phyloP scores from a whole-genome alignment of 768 basidiomycete species.

The Pleurotus pulmonarius region DNA sequence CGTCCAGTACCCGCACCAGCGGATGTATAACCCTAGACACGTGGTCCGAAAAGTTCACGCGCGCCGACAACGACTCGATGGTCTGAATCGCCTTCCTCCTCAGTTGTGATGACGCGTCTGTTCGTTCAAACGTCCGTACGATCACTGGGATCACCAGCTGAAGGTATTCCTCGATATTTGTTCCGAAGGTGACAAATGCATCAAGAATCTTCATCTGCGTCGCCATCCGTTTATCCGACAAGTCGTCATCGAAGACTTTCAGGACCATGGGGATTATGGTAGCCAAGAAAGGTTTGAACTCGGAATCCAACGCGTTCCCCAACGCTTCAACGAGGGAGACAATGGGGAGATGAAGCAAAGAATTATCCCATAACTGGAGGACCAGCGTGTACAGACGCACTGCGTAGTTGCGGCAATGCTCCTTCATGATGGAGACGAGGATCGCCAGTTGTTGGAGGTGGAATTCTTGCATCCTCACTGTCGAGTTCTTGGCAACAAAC shows the following conservation, averaged over 20 bases:
- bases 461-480: constrained; percentile 84
- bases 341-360: constrained; percentile 81
- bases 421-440: constrained; percentile 93
- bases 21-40: constrained; percentile 97
- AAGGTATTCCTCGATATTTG: constrained; percentile 95
- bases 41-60: constrained; percentile 97
- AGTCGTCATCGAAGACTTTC: constrained; percentile 85
- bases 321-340: constrained; percentile 91
- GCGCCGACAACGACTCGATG: constrained; percentile 83
- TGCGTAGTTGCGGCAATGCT: constrained; percentile 92
- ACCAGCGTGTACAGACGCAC: constrained; percentile 82
- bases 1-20: constrained; percentile 79
- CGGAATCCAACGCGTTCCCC: constrained; percentile 91
- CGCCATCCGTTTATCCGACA: constrained; percentile 69
- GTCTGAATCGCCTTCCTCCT: constrained; percentile 89
- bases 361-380: constrained; percentile 87
- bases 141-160: constrained; percentile 96
- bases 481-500: constrained; percentile 76
- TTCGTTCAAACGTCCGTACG: constrained; percentile 83
- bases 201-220: constrained; percentile 92
- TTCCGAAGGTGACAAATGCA: constrained; percentile 91
- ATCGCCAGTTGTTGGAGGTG: constrained; percentile 97
- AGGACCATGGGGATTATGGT: constrained; percentile 85
- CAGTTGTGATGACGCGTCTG: constrained; percentile 67
- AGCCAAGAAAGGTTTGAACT: constrained; percentile 95